A percentile compares a stretch with the other conserved stretches of the same genome.
These are phyloP conservation scores for Solanum aculeatissimum DNA, from an alignment of 305 asterid species.

Conservation along the genomic window DNA sequence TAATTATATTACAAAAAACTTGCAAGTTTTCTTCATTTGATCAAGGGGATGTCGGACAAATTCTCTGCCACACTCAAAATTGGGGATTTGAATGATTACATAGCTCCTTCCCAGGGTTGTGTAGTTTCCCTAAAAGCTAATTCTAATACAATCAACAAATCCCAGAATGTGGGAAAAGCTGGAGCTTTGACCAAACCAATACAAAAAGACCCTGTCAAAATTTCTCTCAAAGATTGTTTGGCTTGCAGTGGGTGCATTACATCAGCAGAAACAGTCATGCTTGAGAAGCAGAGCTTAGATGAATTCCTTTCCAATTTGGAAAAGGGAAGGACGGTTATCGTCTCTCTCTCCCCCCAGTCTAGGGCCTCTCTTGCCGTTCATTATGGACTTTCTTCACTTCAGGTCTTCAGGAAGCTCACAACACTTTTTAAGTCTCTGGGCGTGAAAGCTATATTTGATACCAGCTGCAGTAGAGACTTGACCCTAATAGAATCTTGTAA, in stretches of 20 bases:
- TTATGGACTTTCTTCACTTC: constrained; percentile 60
- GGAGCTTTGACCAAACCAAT: too few species aligned
- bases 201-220: too few species aligned
- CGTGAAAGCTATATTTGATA: constrained; percentile 81
- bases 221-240: too few species aligned
- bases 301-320: constrained; percentile 64
- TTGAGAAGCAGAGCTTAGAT: constrained; percentile 93
- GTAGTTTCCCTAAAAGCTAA: background rate
- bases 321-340: constrained; percentile 57
- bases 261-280: constrained; percentile 96
- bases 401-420: constrained; percentile 77
- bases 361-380: constrained; percentile 90
- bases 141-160: too few species aligned
- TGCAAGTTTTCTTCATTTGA: background rate
- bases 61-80: constrained; percentile 82
- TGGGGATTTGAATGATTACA: constrained; percentile 92
- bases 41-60: constrained; percentile 51
- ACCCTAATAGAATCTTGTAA: constrained; percentile 82
- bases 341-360: constrained; percentile 91
- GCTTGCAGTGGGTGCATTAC: constrained; percentile 96
- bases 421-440: constrained; percentile 87
- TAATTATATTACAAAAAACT: background rate
- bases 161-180: too few species aligned
- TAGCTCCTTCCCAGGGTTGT: constrained; percentile 96
- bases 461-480: constrained; percentile 85